Conservation (phyloP, 2,329 filamentous ascomycete species). For the Pseudogymnoascus sp. region DNA sequence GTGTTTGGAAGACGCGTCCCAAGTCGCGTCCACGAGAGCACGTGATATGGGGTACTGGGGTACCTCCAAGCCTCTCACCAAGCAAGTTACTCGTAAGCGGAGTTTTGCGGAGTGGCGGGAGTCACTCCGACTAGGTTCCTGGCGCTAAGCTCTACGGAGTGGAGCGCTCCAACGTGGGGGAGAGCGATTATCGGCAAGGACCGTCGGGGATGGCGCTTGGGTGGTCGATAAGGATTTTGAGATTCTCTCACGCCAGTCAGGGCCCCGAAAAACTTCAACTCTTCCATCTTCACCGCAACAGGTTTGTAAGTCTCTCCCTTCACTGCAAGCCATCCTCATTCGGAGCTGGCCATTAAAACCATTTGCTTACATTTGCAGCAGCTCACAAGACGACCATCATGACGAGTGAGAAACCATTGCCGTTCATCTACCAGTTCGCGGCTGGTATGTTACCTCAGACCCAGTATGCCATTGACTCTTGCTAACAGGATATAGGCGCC, state of each 20-base stretch:
- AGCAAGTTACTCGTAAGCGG: not conserved
- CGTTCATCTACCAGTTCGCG: slow-evolving; percentile 91
- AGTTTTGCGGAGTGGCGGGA: slow-evolving; percentile 1
- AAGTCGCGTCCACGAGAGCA: slow-evolving; percentile 9
- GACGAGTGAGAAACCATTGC: slow-evolving; percentile 65
- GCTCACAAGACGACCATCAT: slow-evolving; percentile 38
- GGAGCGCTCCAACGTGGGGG: slow-evolving; percentile 1
- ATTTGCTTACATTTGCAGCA: not conserved
- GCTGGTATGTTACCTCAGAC: slow-evolving; percentile 54
- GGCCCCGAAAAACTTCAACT: not conserved
- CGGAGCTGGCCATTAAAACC: not conserved
- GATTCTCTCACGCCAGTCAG: not conserved
- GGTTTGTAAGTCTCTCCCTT: not conserved
- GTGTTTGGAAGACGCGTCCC: slow-evolving; percentile 9
- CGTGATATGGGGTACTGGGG: slow-evolving; percentile 5
- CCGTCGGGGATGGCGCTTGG: not conserved
- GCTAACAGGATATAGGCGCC: slow-evolving; percentile 52
- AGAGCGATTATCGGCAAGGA: slow-evolving; percentile 5
- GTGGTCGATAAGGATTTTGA: slow-evolving; percentile 2
- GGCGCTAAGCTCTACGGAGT: not conserved
- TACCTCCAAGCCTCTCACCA: not conserved
- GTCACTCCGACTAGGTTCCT: not conserved
- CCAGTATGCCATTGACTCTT: slow-evolving; percentile 22
- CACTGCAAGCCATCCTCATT: not conserved
- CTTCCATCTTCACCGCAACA: slow-evolving; percentile 1